Conservation (phyloP, 2,329 filamentous ascomycete genomes). For the Stachybotrys elegans region DNA sequence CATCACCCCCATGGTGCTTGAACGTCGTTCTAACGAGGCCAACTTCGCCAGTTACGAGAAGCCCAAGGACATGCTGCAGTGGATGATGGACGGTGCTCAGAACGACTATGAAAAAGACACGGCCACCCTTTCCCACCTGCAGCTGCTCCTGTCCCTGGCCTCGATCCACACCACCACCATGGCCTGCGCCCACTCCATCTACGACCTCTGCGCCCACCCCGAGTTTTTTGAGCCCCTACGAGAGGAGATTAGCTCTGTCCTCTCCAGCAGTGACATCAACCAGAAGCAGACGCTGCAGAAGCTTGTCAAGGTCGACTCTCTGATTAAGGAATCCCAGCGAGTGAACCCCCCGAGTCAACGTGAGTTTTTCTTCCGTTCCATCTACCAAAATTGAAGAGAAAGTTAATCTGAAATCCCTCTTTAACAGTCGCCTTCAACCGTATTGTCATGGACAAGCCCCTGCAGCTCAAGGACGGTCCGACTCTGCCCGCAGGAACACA, state of each 20-base stretch:
- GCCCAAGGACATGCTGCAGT: conserved; percentile 31
- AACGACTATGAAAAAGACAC: too few species aligned
- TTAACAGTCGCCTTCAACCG: conserved; percentile 19
- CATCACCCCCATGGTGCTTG: background rate
- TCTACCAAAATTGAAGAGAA: too few species aligned
- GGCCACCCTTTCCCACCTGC: conserved; percentile 48
- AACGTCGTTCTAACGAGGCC: background rate
- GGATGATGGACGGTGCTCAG: conserved; percentile 35
- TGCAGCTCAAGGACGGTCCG: too few species aligned
- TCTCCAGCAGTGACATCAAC: conserved; percentile 29
- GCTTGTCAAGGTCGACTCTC: conserved; percentile 34
- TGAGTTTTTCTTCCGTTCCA: too few species aligned
- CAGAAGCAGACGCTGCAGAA: conserved; percentile 30
- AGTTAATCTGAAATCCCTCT: too few species aligned
- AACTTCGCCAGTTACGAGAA: background rate
- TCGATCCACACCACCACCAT: conserved; percentile 40
- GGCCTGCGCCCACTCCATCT: conserved; percentile 28
- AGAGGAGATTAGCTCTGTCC: conserved; percentile 32
- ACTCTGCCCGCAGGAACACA: conserved; percentile 27
- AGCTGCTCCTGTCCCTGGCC: conserved; percentile 65
- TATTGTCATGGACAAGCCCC: conserved; percentile 13
- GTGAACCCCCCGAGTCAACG: conserved; percentile 8
- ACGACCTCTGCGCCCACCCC: conserved; percentile 32
- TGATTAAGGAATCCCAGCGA: conserved; percentile 33
- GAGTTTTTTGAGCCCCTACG: conserved; percentile 34